Evolutionary conservation across 2,329 filamentous ascomycete genomes (phyloP).

Genomic region (Fusarium odoratissimum): DNA sequence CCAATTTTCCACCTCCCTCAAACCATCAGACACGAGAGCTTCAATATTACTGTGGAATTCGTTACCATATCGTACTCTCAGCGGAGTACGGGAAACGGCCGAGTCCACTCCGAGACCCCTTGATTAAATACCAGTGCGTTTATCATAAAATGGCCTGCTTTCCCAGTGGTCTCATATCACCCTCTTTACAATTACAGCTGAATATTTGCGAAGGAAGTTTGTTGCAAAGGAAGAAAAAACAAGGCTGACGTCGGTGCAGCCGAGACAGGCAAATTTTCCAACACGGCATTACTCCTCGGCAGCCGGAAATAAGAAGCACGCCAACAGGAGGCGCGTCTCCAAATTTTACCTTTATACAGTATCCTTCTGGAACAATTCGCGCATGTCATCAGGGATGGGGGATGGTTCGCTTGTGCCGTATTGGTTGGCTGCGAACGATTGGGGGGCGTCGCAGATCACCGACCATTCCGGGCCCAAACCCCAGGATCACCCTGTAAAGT

Average conservation of each 20-base stretch:
- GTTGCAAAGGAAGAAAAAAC: not conserved
- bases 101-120: conserved; percentile 8
- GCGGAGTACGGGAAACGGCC: not conserved
- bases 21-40: not conserved
- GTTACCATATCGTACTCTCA: not conserved
- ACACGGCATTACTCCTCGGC: not conserved
- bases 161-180: not conserved
- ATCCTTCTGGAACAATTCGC: conserved; percentile 21
- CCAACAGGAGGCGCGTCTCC: not conserved
- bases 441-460: not conserved
- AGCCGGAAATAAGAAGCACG: not conserved
- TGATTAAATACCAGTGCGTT: conserved; percentile 2
- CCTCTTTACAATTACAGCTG: not conserved
- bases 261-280: not conserved
- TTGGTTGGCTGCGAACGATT: not conserved
- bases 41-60: conserved; percentile 16
- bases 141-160: not conserved
- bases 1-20: not conserved
- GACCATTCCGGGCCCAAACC: not conserved
- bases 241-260: not conserved
- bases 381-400: not conserved
- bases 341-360: not conserved
- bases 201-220: not conserved
- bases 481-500: not conserved
- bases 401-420: no score